Conservation (phyloP, 2,329 filamentous ascomycete genomes). For the Penicillium sumatraense region DNA sequence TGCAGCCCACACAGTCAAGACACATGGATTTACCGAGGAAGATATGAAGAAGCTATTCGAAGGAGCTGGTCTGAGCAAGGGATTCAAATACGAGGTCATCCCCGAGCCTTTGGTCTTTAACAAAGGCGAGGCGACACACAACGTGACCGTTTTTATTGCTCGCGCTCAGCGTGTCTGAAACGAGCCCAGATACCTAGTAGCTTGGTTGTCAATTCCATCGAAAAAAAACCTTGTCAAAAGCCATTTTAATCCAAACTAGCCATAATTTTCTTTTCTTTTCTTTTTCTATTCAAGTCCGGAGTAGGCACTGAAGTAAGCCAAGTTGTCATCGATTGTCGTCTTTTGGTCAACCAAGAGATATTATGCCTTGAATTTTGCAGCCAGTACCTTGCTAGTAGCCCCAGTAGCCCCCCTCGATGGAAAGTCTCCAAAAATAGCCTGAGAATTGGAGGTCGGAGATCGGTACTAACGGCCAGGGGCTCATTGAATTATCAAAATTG, state of each 20-base stretch:
- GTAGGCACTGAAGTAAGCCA: too few relatives aligned
- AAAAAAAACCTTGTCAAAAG: too few relatives aligned
- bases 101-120: conserved; percentile 55
- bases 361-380: too few relatives aligned
- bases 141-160: conserved; percentile 38
- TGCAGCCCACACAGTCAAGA: conserved; percentile 61
- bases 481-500: too few relatives aligned
- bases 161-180: conserved; percentile 31
- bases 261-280: too few relatives aligned
- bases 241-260: too few relatives aligned
- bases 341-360: too few relatives aligned
- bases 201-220: neutral
- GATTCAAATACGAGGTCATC: conserved; percentile 63
- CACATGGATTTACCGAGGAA: conserved; percentile 68
- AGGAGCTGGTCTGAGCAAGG: conserved; percentile 61
- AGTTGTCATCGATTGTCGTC: too few relatives aligned
- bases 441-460: neutral
- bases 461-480: neutral
- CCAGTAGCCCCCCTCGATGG: too few relatives aligned
- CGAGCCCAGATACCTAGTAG: neutral
- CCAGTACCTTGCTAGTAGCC: too few relatives aligned
- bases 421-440: neutral
- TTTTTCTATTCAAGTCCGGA: too few relatives aligned
- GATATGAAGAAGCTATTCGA: conserved; percentile 66
- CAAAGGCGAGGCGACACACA: conserved; percentile 26